Conservation (phyloP, 169 alveolate species). For the Cryptosporidium meleagridis region DNA sequence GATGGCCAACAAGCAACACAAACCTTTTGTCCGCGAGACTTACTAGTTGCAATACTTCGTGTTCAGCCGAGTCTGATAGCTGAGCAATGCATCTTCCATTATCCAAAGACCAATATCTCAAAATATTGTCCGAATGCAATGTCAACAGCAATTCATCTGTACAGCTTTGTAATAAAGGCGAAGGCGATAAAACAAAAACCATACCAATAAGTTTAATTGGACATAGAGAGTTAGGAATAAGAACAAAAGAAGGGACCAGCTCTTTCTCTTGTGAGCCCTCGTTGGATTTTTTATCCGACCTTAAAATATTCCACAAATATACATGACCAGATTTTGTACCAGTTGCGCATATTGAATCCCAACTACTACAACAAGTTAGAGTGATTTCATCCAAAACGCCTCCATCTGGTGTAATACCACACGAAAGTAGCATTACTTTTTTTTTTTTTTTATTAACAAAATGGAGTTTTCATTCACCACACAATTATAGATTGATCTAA, state of each 20-base stretch:
- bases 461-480: slow-evolving; percentile 2
- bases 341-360: slow-evolving; percentile 68
- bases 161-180: slow-evolving; percentile 62
- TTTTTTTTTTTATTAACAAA: background rate
- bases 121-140: slow-evolving; percentile 75
- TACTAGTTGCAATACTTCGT: slow-evolving; percentile 56
- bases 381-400: slow-evolving; percentile 52
- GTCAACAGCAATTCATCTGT: slow-evolving; percentile 78
- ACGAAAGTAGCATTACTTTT: slow-evolving; percentile 59
- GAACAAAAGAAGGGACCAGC: slow-evolving; percentile 35
- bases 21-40: slow-evolving; percentile 62
- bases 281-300: background rate
- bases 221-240: slow-evolving; percentile 35
- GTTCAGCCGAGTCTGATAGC: slow-evolving; percentile 66
- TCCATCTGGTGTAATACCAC: slow-evolving; percentile 69
- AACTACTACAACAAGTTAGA: slow-evolving; percentile 56
- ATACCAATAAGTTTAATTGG: slow-evolving; percentile 34
- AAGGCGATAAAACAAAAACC: slow-evolving; percentile 70
- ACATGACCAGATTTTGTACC: slow-evolving; percentile 71
- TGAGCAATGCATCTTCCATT: slow-evolving; percentile 79
- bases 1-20: slow-evolving; percentile 54
- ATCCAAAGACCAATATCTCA: slow-evolving; percentile 78
- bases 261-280: background rate
- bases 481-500: slow-evolving; percentile 1
- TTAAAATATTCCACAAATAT: slow-evolving; percentile 56